phyloP scores from a whole-genome alignment of 352 stramenopile genomes.

The Plasmopara halstedii region DNA sequence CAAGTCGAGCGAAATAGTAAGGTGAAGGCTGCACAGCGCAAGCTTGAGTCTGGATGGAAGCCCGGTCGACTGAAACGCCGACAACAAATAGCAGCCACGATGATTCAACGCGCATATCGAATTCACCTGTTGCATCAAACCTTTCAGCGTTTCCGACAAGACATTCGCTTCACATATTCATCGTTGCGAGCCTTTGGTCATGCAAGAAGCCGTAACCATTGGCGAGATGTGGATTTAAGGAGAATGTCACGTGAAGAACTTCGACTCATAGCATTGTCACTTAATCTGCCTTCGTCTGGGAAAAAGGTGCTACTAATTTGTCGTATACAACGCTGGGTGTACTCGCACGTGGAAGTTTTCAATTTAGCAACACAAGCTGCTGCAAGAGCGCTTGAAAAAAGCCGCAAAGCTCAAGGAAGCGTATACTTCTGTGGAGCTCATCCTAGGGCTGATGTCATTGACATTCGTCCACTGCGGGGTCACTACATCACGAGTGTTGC shows the following conservation, averaged over 20 bases:
- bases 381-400: constrained; percentile 42
- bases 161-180: constrained; percentile 40
- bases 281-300: constrained; percentile 64
- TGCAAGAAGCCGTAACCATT: constrained; percentile 43
- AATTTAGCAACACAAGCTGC: constrained; percentile 55
- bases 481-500: constrained; percentile 52
- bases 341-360: constrained; percentile 50
- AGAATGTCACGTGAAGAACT: constrained; percentile 54
- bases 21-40: constrained; percentile 27
- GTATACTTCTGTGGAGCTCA: constrained; percentile 64
- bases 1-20: constrained; percentile 23
- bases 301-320: constrained; percentile 74
- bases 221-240: constrained; percentile 50
- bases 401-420: constrained; percentile 48
- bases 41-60: constrained; percentile 57
- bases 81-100: constrained; percentile 42
- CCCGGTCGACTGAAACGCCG: constrained; percentile 22
- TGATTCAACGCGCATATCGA: constrained; percentile 69
- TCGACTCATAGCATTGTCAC: constrained; percentile 44
- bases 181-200: constrained; percentile 45
- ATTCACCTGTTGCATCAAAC: constrained; percentile 48
- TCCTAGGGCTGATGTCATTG: constrained; percentile 27
- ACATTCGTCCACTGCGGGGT: constrained; percentile 53
- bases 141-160: constrained; percentile 37
- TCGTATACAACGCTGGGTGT: constrained; percentile 67